These are phyloP conservation scores for Purpureocillium lavendulum DNA, from an alignment of 2,329 filamentous ascomycete genomes.

Conservation along the genomic window DNA sequence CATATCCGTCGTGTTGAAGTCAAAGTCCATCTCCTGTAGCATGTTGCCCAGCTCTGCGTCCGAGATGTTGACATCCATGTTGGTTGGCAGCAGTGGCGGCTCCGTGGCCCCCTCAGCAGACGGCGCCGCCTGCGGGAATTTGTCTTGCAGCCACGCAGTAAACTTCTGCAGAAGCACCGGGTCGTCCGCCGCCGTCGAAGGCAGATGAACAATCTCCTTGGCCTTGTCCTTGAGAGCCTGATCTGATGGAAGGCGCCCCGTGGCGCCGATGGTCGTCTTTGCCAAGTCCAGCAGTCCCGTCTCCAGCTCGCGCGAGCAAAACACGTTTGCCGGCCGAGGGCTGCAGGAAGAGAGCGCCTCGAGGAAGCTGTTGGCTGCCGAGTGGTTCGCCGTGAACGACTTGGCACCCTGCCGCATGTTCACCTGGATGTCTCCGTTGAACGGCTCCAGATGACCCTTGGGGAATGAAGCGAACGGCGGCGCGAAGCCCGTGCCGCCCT, in stretches of 20 bases:
- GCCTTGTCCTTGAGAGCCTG: conserved; percentile 37
- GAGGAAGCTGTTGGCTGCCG: conserved; percentile 40
- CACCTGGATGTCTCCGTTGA: conserved; percentile 22
- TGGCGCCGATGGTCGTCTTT: conserved; percentile 25
- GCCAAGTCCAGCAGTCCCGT: conserved; percentile 42
- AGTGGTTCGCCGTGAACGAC: conserved; percentile 32
- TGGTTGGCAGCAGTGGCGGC: conserved; percentile 14
- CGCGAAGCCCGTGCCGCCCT: conserved; percentile 46
- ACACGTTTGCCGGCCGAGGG: conserved; percentile 39
- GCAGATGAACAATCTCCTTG: conserved; percentile 35
- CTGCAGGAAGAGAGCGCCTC: conserved; percentile 34
- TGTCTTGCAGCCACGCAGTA: conserved; percentile 33
- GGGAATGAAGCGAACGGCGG: conserved; percentile 46
- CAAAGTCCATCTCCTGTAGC: conserved; percentile 35
- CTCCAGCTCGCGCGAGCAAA: conserved; percentile 52
- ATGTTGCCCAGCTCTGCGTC: conserved; percentile 30
- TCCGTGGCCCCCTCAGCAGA: neutral
- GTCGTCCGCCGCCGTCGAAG: conserved; percentile 47
- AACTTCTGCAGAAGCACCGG: conserved; percentile 43
- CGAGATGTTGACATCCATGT: conserved; percentile 26
- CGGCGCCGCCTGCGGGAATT: conserved; percentile 11
- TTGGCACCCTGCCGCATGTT: conserved; percentile 27
- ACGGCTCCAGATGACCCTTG: conserved; percentile 25
- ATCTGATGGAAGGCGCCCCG: conserved; percentile 37
- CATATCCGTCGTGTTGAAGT: conserved; percentile 23